Evolutionary conservation across 495 filamentous ascomycete species (phyloP).

Genomic region (Acidomyces sp.): DNA sequence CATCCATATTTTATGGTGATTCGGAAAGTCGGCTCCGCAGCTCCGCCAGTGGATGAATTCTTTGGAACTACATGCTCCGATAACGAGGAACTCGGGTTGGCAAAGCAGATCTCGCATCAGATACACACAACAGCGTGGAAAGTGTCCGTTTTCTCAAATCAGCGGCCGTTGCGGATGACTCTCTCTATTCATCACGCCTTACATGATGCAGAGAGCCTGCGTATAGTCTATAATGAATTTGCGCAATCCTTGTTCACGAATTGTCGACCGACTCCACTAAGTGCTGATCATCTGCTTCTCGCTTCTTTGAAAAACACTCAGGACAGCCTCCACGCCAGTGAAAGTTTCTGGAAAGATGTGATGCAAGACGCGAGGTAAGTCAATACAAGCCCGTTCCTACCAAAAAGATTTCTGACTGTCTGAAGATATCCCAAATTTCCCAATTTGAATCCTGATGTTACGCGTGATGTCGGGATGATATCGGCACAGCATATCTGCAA

Average conservation of each 20-base stretch:
- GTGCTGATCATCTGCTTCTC: no score
- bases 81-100: not conserved
- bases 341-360: constrained; percentile 47
- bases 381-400: no score
- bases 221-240: constrained; percentile 45
- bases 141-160: constrained; percentile 27
- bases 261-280: no score
- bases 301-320: no score
- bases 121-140: constrained; percentile 38
- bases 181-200: constrained; percentile 59
- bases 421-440: constrained; percentile 39
- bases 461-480: constrained; percentile 27
- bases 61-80: not conserved
- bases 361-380: not conserved
- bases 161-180: constrained; percentile 25
- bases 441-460: constrained; percentile 48
- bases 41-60: not conserved
- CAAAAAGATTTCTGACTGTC: not conserved
- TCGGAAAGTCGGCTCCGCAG: constrained; percentile 26
- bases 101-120: constrained; percentile 15
- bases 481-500: constrained; percentile 32
- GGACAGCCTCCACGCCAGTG: no score
- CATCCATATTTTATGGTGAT: constrained; percentile 56
- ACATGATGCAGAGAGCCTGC: constrained; percentile 63
- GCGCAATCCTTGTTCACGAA: no score